These are phyloP conservation scores for Ligustrum vulgare DNA, from an alignment of 257 asterid species.

Conservation along the genomic window DNA sequence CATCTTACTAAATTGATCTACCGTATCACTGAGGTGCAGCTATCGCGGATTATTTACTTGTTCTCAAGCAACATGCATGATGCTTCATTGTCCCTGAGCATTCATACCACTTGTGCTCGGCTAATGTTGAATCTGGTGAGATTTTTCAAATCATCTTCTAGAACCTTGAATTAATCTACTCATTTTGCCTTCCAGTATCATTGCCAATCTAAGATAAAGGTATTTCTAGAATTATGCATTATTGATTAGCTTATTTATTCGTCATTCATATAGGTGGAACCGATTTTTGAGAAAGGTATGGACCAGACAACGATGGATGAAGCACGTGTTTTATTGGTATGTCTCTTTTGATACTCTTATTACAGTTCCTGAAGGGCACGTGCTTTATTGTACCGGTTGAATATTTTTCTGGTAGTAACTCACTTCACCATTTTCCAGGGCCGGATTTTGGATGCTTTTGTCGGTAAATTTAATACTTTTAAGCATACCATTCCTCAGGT, in stretches of 20 bases:
- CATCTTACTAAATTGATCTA: slow-evolving; percentile 18
- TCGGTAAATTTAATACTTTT: slow-evolving; percentile 94
- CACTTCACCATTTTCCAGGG: slow-evolving; percentile 53
- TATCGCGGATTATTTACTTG: slow-evolving; percentile 92
- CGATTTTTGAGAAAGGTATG: slow-evolving; percentile 93
- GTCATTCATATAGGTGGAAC: slow-evolving; percentile 69
- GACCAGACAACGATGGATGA: slow-evolving; percentile 98
- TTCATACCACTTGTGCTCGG: slow-evolving; percentile 99
- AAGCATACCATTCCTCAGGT: slow-evolving; percentile 99
- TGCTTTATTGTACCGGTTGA: slow-evolving; percentile 14
- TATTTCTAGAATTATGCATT: slow-evolving; percentile 15
- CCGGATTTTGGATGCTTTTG: slow-evolving; percentile 98
- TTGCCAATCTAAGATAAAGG: neutral
- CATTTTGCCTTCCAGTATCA: neutral
- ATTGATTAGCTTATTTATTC: slow-evolving; percentile 6
- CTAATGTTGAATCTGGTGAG: slow-evolving; percentile 96
- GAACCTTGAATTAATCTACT: slow-evolving; percentile 12
- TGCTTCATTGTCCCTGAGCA: slow-evolving; percentile 92
- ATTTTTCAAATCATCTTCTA: slow-evolving; percentile 16
- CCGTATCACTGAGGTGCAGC: slow-evolving; percentile 50
- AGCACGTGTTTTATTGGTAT: slow-evolving; percentile 86
- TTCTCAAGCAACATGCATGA: slow-evolving; percentile 99
- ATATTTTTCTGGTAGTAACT: slow-evolving; percentile 14
- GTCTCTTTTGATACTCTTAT: slow-evolving; percentile 17
- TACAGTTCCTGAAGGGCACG: slow-evolving; percentile 3